Base-by-base conservation (phyloP, 2,329 filamentous ascomycete species). In the Botrytis byssoidea region DNA sequence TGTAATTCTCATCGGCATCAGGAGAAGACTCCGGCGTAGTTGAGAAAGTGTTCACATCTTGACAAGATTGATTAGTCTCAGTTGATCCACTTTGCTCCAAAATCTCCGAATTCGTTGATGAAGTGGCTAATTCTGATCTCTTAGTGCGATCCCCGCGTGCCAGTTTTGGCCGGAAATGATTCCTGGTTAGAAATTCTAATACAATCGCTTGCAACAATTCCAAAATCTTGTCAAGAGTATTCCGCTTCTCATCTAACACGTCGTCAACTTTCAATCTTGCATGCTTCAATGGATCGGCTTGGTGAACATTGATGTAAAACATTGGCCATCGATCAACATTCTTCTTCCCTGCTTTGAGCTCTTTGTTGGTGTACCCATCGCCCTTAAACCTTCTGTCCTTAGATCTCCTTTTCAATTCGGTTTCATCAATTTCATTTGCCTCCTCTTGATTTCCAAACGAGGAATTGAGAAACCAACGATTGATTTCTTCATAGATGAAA, bases 281-380 rank as follows among this genome's bases (percentile, higher is more conserved):
- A 63, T 51, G 46, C 3, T 46, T 3, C 25, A 25, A 16, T 40
- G 18, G 51, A 48, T 66, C 32, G 16, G 59, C 57, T 18, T 87
- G 78, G 3, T 85, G 83, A 51, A 97, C 88, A 42, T 89, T 89
- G n/a, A 98, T 83, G 78, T 91, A 92, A 79, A 97, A 98, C 90
- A 95, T 95, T 0, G 95, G 94, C 90, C 93, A 96, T 69, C 89
- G 88, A 79, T 98, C 94, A 16, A 95, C 84, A 0, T 90, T 86
- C 80, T 93, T 95, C 61, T 85, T 86, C 20, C 83, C 77, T 12
- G 81, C 82, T 78, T 85, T 89, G 55, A 88, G 77, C 74, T 90
- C 87, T 75, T 83, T 86, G 46, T 81, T 83, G 1, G 85, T 88
- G 72, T 85, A 87, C 1, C 83, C 84, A 42, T 86, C 84, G 10